These are phyloP conservation scores for Penicillium polonicum DNA, from an alignment of 2,329 filamentous ascomycete species.

Conservation along the genomic window DNA sequence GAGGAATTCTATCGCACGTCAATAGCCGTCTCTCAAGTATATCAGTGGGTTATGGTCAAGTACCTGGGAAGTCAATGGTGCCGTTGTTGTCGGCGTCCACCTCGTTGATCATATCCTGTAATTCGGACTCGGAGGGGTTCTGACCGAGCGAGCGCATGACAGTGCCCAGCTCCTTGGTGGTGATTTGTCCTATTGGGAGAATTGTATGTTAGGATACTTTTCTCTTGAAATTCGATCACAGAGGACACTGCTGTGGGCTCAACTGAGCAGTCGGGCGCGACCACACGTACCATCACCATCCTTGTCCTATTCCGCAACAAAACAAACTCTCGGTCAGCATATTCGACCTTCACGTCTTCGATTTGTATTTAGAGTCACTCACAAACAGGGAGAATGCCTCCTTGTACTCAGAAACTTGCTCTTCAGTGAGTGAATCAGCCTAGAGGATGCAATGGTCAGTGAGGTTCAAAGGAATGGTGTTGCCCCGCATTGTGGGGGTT, in stretches of 20 bases:
- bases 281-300: constrained; percentile 79
- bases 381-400: constrained; percentile 99
- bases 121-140: constrained; percentile 84
- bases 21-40: constrained; percentile 3
- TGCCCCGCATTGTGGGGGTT: constrained; percentile 39
- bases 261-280: constrained; percentile 1
- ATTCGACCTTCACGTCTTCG: neutral
- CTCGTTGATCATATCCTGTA: constrained; percentile 94
- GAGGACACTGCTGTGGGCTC: neutral
- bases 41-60: constrained; percentile 26
- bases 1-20: constrained; percentile 65
- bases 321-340: constrained; percentile 20
- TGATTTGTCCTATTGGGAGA: constrained; percentile 70
- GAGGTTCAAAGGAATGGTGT: constrained; percentile 19
- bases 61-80: constrained; percentile 89
- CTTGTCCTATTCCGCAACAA: constrained; percentile 64
- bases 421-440: constrained; percentile 98
- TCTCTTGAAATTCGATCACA: neutral
- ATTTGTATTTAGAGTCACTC: constrained; percentile 51
- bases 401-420: constrained; percentile 99
- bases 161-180: constrained; percentile 84
- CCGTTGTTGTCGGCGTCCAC: constrained; percentile 91
- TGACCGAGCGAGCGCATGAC: constrained; percentile 89
- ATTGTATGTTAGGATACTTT: constrained; percentile 12
- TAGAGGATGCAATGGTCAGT: constrained; percentile 46